Evolutionary conservation across 1,284 basidiomycete genomes (phyloP).

Genomic region (Blastosporella zonata): DNA sequence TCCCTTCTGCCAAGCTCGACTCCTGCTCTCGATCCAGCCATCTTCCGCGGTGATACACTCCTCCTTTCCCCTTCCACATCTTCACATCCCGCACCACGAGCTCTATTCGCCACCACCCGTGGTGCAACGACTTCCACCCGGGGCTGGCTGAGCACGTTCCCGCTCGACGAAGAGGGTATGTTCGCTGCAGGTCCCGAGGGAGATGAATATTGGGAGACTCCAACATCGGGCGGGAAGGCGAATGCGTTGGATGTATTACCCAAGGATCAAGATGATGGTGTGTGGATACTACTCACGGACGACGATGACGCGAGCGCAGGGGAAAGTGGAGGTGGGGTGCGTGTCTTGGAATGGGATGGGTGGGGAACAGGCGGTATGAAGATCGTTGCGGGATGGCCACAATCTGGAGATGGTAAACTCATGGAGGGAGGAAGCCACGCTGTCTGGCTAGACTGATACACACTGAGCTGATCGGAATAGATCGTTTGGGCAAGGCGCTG

Average conservation of each 20-base stretch:
- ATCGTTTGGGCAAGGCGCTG: too few species aligned
- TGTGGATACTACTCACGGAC: constrained; percentile 42
- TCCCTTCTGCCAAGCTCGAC: constrained; percentile 33
- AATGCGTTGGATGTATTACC: constrained; percentile 42
- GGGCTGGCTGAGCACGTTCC: constrained; percentile 42
- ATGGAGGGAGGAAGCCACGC: constrained; percentile 45
- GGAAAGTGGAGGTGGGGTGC: constrained; percentile 32
- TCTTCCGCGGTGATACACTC: constrained; percentile 46
- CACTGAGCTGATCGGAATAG: too few species aligned
- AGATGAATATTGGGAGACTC: constrained; percentile 36
- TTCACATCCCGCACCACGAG: constrained; percentile 31
- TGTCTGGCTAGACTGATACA: constrained; percentile 41
- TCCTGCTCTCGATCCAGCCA: constrained; percentile 14
- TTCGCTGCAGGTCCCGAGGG: constrained; percentile 25
- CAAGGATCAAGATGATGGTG: constrained; percentile 27
- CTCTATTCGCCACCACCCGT: constrained; percentile 44
- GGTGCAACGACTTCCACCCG: constrained; percentile 30
- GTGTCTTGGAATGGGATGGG: constrained; percentile 46
- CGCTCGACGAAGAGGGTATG: constrained; percentile 36
- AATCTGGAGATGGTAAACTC: constrained; percentile 17
- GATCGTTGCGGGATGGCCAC: constrained; percentile 40
- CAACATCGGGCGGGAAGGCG: constrained; percentile 46
- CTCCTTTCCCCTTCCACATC: constrained; percentile 37
- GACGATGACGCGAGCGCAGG: constrained; percentile 37
- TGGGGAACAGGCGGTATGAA: constrained; percentile 34